Conservation (phyloP, 331 rosid species). For the Stylosanthes scabra region DNA sequence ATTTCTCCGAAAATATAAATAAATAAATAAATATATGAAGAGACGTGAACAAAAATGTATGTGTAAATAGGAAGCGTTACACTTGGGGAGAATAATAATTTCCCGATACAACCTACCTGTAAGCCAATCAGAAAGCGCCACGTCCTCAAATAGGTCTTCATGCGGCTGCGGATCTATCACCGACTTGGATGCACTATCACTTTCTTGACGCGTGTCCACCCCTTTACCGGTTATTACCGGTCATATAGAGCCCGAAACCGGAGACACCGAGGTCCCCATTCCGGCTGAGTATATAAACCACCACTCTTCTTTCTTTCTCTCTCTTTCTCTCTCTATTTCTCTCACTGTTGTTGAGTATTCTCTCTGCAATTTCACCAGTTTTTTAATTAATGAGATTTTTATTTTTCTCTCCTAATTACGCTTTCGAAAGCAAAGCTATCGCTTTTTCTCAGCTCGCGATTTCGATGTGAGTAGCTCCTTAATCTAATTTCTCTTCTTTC, state of each 20-base stretch:
- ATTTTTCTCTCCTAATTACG: slow-evolving; percentile 24
- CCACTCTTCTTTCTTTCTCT: neutral
- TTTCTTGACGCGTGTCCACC: slow-evolving; percentile 43
- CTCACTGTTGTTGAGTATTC: slow-evolving; percentile 25
- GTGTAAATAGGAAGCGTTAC: neutral
- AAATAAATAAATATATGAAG: too few species aligned
- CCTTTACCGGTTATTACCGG: slow-evolving; percentile 49
- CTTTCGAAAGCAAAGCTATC: slow-evolving; percentile 41
- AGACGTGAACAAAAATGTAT: neutral
- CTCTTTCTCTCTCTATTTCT: neutral
- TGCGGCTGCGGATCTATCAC: slow-evolving; percentile 51
- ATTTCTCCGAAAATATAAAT: too few species aligned
- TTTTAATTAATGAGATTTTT: neutral
- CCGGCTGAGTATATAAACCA: slow-evolving; percentile 53
- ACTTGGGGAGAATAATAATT: neutral
- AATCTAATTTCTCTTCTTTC: slow-evolving; percentile 9
- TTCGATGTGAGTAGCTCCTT: slow-evolving; percentile 62
- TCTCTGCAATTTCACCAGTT: slow-evolving; percentile 34
- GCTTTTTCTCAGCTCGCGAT: slow-evolving; percentile 53
- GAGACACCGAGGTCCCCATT: slow-evolving; percentile 53
- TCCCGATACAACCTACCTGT: neutral
- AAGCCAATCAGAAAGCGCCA: slow-evolving; percentile 41
- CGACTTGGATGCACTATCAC: slow-evolving; percentile 36
- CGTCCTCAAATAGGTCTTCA: slow-evolving; percentile 22
- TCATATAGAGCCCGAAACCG: slow-evolving; percentile 35